Evolutionary conservation across 1,284 basidiomycete genomes (phyloP).

Genomic region (Rhizopogon parksii): DNA sequence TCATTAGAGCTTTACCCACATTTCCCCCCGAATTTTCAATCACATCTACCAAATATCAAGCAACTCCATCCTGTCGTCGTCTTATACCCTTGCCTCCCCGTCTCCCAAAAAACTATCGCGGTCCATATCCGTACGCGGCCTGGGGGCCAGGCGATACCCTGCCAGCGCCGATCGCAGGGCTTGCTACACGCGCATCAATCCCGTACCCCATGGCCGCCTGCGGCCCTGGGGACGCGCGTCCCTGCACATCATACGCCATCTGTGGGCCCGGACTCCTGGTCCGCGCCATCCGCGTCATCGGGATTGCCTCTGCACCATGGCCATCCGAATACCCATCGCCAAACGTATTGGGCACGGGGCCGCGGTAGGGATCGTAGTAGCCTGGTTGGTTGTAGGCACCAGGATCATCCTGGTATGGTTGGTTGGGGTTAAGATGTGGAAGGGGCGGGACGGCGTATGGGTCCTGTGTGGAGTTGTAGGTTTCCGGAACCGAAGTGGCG

Average conservation of each 20-base stretch:
- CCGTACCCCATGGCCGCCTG: slow-evolving; percentile 31
- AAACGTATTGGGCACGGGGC: slow-evolving; percentile 62
- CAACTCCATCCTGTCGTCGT: background rate
- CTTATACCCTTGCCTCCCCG: no score
- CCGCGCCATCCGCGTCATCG: slow-evolving; percentile 67
- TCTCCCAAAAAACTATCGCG: slow-evolving; percentile 12
- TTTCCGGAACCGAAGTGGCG: slow-evolving; percentile 45
- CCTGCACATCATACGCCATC: slow-evolving; percentile 28
- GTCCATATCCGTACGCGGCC: slow-evolving; percentile 34
- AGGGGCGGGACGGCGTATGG: slow-evolving; percentile 79
- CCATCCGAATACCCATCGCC: slow-evolving; percentile 34
- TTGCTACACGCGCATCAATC: slow-evolving; percentile 26
- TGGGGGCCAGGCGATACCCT: slow-evolving; percentile 44
- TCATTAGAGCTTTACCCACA: background rate
- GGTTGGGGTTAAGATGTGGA: slow-evolving; percentile 72
- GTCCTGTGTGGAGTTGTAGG: slow-evolving; percentile 40
- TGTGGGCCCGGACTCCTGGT: slow-evolving; percentile 40
- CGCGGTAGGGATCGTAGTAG: slow-evolving; percentile 74
- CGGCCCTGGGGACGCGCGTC: slow-evolving; percentile 30
- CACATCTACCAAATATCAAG: background rate
- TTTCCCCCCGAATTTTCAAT: no score
- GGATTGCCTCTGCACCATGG: slow-evolving; percentile 50
- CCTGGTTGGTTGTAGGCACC: slow-evolving; percentile 28
- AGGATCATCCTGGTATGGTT: slow-evolving; percentile 70
- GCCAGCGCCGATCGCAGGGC: slow-evolving; percentile 29